Evolutionary conservation across 306 rosid genomes (phyloP).

Genomic region (Erythrophleum fordii): DNA sequence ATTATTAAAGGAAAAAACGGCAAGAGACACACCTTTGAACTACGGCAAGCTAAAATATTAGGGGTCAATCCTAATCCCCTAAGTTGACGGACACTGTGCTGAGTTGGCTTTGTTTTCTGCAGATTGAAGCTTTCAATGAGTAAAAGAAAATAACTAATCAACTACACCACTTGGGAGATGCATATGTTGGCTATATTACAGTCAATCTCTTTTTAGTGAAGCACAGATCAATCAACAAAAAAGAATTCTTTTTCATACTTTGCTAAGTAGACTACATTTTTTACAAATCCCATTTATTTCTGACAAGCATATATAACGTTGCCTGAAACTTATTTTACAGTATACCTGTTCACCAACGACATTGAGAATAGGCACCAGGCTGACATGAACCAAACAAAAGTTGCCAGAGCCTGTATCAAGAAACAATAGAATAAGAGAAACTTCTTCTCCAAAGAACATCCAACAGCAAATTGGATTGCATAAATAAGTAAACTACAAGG

Average conservation of each 20-base stretch:
- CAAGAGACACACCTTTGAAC: slow-evolving; percentile 68
- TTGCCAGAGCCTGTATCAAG: slow-evolving; percentile 65
- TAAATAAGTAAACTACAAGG: slow-evolving; percentile 6
- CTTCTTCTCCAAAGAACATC: slow-evolving; percentile 22
- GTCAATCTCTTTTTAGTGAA: not conserved
- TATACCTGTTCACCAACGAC: slow-evolving; percentile 93
- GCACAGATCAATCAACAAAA: slow-evolving; percentile 12
- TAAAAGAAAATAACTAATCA: not conserved
- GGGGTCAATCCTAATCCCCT: slow-evolving; percentile 88
- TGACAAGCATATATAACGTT: slow-evolving; percentile 12
- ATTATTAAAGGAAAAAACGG: not conserved
- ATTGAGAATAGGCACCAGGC: slow-evolving; percentile 79
- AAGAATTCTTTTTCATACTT: not conserved
- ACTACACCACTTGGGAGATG: slow-evolving; percentile 11
- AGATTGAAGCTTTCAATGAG: slow-evolving; percentile 35
- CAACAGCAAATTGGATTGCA: slow-evolving; percentile 5
- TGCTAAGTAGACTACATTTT: not conserved
- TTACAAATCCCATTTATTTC: slow-evolving; percentile 9
- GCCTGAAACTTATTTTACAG: slow-evolving; percentile 14
- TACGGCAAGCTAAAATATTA: slow-evolving; percentile 84
- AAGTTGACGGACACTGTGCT: slow-evolving; percentile 88
- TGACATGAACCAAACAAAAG: slow-evolving; percentile 86
- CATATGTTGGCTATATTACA: not conserved
- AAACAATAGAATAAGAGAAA: slow-evolving; percentile 25
- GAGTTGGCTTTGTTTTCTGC: slow-evolving; percentile 94